A percentile compares a stretch with the other conserved stretches of the same genome.
These are phyloP conservation scores for Chamaenerion angustifolium DNA, from an alignment of 345 rosid genomes.

Conservation along the genomic window DNA sequence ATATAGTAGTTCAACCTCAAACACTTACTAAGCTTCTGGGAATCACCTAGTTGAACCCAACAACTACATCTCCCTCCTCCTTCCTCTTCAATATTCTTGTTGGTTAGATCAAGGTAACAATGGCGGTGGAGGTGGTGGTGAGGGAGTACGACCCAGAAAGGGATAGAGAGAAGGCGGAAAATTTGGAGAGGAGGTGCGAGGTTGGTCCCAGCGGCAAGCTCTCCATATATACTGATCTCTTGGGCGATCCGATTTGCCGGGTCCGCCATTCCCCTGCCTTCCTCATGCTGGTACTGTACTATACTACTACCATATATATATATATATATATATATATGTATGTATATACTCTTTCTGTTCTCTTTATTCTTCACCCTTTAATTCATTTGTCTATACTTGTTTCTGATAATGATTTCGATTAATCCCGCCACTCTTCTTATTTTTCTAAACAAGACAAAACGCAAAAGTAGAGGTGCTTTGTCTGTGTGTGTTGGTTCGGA, in stretches of 20 bases:
- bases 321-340: no score
- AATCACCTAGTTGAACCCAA: no score
- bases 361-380: neutral
- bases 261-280: conserved; percentile 95
- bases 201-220: conserved; percentile 72
- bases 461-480: no score
- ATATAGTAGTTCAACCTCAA: no score
- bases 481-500: no score
- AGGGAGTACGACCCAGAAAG: conserved; percentile 55
- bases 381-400: neutral
- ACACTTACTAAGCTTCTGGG: no score
- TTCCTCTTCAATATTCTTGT: no score
- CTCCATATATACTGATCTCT: conserved; percentile 82
- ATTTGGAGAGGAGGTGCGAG: conserved; percentile 76
- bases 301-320: neutral
- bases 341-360: no score
- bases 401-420: neutral
- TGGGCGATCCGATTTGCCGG: conserved; percentile 97
- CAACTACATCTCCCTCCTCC: no score
- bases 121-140: conserved; percentile 23
- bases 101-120: no score
- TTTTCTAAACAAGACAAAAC: no score
- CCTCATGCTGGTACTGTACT: conserved; percentile 64
- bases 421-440: neutral
- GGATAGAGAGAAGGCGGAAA: conserved; percentile 48